Base-by-base conservation (phyloP, 2,329 filamentous ascomycete species). In the Penicillium sp. region DNA sequence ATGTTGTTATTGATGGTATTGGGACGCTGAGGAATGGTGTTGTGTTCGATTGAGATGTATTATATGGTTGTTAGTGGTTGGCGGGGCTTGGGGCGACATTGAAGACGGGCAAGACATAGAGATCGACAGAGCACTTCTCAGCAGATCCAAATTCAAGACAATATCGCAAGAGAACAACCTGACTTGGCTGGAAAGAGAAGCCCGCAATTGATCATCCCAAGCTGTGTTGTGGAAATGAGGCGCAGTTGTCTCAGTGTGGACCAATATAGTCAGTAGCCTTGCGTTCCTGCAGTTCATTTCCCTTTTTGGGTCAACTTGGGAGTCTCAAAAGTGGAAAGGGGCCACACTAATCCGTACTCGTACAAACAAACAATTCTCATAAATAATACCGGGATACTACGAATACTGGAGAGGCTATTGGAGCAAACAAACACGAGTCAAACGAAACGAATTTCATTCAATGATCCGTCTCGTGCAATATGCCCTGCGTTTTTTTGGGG, bases 21-120 rank as follows among this genome's bases (percentile, higher is more conserved):
- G 78, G 78, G 0, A 81, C 78, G 0, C 59, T 79, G 49, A 66
- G 64, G 23, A 80, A 80, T n/a, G 67, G 46, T 27, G 56, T 67
- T 19, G 69, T 2, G 69, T 80, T 38, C 7, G 42, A 52, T 21
- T 45, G 15, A 35, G 19, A 7, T 33, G 19, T 10, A n/a, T 33
- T 23, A 21, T 23, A 7, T 43, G 23, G 1, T 25, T 25, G 29
- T 25, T 25, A 21, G 25, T 15, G 13, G 13, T 23, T n/a, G 29
- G 17, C 19, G 19, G 15, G 21, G 50, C 1, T 45, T 13, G 15
- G 25, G 7, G 23, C n/a, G n/a, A 40, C 15, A 54, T 13, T 41
- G 33, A 33, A 49, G 33, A 42, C 13, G 21, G n/a, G 12, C 7
- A 29, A 21, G 9, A 31, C 37, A 50, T 12, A 15, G 25, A 51